Conservation (phyloP, 2,329 filamentous ascomycete genomes). For the Neonectria coccinea region DNA sequence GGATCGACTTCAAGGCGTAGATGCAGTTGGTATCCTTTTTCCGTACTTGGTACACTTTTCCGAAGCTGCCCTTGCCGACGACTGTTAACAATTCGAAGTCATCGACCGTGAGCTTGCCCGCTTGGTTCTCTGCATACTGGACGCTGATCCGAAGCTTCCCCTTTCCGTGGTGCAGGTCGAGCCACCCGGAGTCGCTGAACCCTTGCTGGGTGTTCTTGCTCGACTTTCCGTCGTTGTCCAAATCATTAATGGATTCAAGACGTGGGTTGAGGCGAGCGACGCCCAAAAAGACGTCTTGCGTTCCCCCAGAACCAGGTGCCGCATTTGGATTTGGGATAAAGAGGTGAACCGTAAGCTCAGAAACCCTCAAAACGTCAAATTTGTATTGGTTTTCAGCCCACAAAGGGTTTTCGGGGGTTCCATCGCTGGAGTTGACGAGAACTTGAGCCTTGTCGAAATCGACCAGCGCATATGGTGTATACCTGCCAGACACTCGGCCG, state of each 20-base stretch:
- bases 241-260: conserved; percentile 74
- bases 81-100: conserved; percentile 97
- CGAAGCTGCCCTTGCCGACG: conserved; percentile 95
- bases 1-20: conserved; percentile 98
- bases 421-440: conserved; percentile 95
- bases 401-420: conserved; percentile 89
- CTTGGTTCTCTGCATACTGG: conserved; percentile 91
- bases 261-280: conserved; percentile 87
- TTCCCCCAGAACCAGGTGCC: conserved; percentile 84
- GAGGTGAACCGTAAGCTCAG: conserved; percentile 87
- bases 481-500: conserved; percentile 92
- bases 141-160: conserved; percentile 91
- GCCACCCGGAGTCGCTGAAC: conserved; percentile 85
- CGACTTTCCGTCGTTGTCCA: conserved; percentile 65
- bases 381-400: conserved; percentile 99
- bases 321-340: conserved; percentile 93
- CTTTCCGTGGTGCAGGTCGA: conserved; percentile 87
- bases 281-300: conserved; percentile 94
- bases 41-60: conserved; percentile 98
- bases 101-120: conserved; percentile 89
- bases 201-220: conserved; percentile 61
- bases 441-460: conserved; percentile 99
- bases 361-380: conserved; percentile 94
- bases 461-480: conserved; percentile 92
- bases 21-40: conserved; percentile 97